Evolutionary conservation across 352 stramenopile genomes (phyloP), one percentile per base, ranked within the genome.

Genomic region (Globisporangium spiculum): DNA sequence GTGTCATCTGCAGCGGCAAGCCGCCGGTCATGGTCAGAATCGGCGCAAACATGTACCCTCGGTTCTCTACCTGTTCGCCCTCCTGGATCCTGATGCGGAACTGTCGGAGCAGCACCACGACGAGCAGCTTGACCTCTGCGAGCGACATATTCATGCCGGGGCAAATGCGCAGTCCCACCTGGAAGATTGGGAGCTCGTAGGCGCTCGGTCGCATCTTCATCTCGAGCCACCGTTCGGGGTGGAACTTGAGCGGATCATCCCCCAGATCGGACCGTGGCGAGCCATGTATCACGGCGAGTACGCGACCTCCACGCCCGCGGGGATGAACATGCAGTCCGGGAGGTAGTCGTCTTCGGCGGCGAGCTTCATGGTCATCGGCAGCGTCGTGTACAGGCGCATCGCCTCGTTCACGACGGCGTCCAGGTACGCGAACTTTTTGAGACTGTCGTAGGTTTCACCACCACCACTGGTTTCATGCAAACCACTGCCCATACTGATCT

Each of bases 151-250:
- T 87, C 80, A 88, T 89, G 26, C 87, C 86, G 2, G 92, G 50
- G 57, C 89, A 95, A 12, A 86, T 73, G 9, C 87, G 83, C 9
- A 78, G 81, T 1, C 89, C 87, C 0, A 81, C 82, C 38, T 93
- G 77, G 64, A 96, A 95, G 4, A 80, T 77, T 14, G 86, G 83
- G 34, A 91, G 92, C 52, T 91, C 78, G 67, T 84, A 92, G 26
- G 80, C 80, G 30, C 74, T 89, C 20, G 83, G 86, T 1, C 79
- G 78, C 8, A 72, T 67, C 30, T 32, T 46, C 46, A 63, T 63
- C 30, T 53, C 20, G 64, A 62, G 53, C 58, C 44, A 52, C 53
- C 64, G 57, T 38, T 73, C 66, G 1, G 63, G 53, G 54, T 60
- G 38, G 60, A 65, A 63, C 63, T 46, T n/a, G 65, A 66, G 54